These are phyloP conservation scores for Flaveria floridana DNA, from an alignment of 140 eudicot genomes.

Conservation along the genomic window DNA sequence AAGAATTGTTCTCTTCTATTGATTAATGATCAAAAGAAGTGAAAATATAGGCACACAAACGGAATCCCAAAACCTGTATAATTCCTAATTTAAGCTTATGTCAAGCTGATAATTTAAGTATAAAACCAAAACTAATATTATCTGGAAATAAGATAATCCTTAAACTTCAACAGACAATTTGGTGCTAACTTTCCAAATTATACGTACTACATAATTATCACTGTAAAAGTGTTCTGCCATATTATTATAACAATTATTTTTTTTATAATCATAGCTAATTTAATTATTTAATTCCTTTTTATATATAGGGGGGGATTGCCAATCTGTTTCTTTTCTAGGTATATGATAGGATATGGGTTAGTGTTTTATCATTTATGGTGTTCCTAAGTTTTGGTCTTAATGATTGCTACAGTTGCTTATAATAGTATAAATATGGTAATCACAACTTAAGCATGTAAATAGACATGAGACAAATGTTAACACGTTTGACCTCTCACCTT, in stretches of 20 bases:
- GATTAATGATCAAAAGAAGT: background rate
- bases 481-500: slow-evolving; percentile 42
- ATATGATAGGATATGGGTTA: background rate
- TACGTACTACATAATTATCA: background rate
- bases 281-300: background rate
- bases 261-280: background rate
- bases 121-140: background rate
- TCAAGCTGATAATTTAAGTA: background rate
- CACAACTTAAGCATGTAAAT: background rate
- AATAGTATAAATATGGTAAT: background rate
- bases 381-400: no score
- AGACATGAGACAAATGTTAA: background rate
- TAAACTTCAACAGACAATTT: background rate
- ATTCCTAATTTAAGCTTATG: background rate
- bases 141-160: background rate
- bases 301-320: background rate
- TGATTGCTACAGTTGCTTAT: background rate
- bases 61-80: background rate
- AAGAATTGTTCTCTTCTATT: background rate
- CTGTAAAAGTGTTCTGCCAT: background rate
- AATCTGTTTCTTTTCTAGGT: background rate
- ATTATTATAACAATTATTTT: background rate
- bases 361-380: background rate
- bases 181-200: background rate
- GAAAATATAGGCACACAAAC: background rate